Evolutionary conservation across 169 alveolate genomes (phyloP), one percentile per base, ranked within the genome.

Genomic region (Eimeria maxima): DNA sequence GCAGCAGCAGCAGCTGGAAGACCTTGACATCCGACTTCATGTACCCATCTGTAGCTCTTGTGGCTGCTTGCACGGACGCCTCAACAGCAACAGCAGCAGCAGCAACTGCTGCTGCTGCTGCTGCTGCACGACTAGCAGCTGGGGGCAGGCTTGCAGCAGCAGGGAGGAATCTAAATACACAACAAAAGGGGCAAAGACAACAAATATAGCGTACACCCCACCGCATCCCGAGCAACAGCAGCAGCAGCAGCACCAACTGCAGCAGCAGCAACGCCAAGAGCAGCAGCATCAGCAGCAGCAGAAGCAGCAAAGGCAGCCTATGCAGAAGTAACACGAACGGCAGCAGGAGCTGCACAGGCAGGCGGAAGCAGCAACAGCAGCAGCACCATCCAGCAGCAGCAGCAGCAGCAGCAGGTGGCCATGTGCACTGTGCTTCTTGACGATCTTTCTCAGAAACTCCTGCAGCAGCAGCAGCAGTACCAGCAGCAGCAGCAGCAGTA

Each of bases 361-460:
- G 74, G 74, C 74, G 18, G 74, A 8, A 65, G 74, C 74, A 65
- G 74, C 74, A 65, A n/a, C 74, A 65, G 74, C 74, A 65, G 74
- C 74, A 14, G 20, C 74, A 14, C 38, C 20, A 14, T 5, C 38
- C 74, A 65, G 33, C 74, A 22, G 74, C 74, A 22, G 74, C 74
- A 50, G 57, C 57, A 50, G 57, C 57, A 50, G 57, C 57, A 50
- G 57, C 57, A 50, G 57, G 11, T 50, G 11, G 57, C 57, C 57
- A 50, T 50, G 57, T 50, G 57, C 57, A 11, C 11, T 11, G 57
- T 50, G 57, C 5, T n/a, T n/a, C n/a, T n/a, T n/a, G n/a, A n/a
- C n/a, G n/a, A n/a, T n/a, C n/a, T n/a, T n/a, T n/a, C n/a, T n/a
- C n/a, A n/a, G n/a, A n/a, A n/a, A n/a, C n/a, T n/a, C n/a, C n/a